Base-by-base conservation (phyloP, 768 basidiomycete species). In the Russula foetens region DNA sequence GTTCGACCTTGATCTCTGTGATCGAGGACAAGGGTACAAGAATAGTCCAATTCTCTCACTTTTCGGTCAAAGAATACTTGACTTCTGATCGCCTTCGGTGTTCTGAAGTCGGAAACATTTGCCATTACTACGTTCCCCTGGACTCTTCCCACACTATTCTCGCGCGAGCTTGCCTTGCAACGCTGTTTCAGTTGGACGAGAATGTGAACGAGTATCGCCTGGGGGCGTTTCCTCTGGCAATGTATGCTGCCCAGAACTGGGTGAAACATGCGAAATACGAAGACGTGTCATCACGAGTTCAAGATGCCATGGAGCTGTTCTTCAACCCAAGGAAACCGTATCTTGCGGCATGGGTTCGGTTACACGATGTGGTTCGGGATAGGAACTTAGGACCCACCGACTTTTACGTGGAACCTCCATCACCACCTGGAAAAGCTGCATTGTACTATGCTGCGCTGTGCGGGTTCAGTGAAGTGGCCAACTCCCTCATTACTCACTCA, bases 1-100 rank as follows among this genome's bases (percentile, higher is more conserved):
- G 56, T 3, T 49, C 56, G 17, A 48, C 23, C 24, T 41, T 56
- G 7, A 17, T 55, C 44, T 2, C 43, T 11, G 31, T 55, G 6
- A 41, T 55, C 29, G 31, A 46, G 4, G 23, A n/a, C 26, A 7
- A 19, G n/a, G 41, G 41, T 44, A 31, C 29, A 19, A 45, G 21
- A 8, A 19, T 45, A 19, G 54, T 46, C 9, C 54, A 35, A 35
- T 55, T 55, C n/a, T 44, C 54, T 19, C 54, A 55, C 35, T 48
- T 41, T 6, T 56, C 56, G 0, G 56, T 48, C 11, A 35, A 49
- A 11, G 56, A 56, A 14, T 56, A 28, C 46, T 39, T 56, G 56
- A 47, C 31, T 2, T 56, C 56, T 2, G 4, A 24, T 47, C 45
- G 45, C 4, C 33, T 56, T 24, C 26, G 43, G 0, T n/a, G 7